A percentile compares a stretch with the other conserved stretches of the same genome.
phyloP scores from a whole-genome alignment of 2,329 filamentous ascomycete species.

The Phialocephala subalpina region DNA sequence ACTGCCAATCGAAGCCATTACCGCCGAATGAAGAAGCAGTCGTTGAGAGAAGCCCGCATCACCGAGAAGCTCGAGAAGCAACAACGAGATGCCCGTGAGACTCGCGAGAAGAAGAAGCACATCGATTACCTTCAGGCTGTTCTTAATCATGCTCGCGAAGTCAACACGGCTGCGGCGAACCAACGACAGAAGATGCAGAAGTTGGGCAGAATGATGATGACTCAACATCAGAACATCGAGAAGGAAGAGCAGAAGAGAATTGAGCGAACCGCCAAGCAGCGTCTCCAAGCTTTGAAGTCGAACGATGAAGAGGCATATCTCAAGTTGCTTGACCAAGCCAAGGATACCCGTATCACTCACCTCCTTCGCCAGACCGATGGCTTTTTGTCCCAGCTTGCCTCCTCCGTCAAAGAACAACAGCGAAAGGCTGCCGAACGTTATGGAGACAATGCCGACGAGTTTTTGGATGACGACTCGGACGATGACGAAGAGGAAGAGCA shows the following conservation, averaged over 20 bases:
- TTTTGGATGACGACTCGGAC: slow-evolving; percentile 67
- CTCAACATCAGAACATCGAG: slow-evolving; percentile 94
- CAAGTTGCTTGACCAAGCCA: slow-evolving; percentile 96
- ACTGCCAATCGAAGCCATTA: slow-evolving; percentile 92
- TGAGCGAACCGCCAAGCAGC: slow-evolving; percentile 97
- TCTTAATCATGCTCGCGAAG: slow-evolving; percentile 80
- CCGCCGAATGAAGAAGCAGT: slow-evolving; percentile 97
- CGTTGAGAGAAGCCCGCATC: slow-evolving; percentile 90
- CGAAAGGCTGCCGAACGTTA: slow-evolving; percentile 82
- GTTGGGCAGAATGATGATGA: slow-evolving; percentile 86
- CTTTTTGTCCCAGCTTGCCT: slow-evolving; percentile 94
- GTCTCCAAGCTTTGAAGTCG: slow-evolving; percentile 97
- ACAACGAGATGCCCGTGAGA: slow-evolving; percentile 94
- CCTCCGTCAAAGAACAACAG: slow-evolving; percentile 94
- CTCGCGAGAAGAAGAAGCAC: slow-evolving; percentile 97
- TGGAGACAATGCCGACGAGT: slow-evolving; percentile 65
- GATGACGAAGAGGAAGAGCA: slow-evolving; percentile 75
- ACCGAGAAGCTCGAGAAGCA: slow-evolving; percentile 99
- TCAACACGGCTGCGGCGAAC: slow-evolving; percentile 70
- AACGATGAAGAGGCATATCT: slow-evolving; percentile 99
- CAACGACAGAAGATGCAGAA: slow-evolving; percentile 83
- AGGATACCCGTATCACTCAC: slow-evolving; percentile 99
- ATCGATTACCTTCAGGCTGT: slow-evolving; percentile 90
- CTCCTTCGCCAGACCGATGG: slow-evolving; percentile 96
- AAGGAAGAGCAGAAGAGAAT: slow-evolving; percentile 99